Conservation (phyloP, 176 grass and related monocot genomes). For the Oryza nivara region DNA sequence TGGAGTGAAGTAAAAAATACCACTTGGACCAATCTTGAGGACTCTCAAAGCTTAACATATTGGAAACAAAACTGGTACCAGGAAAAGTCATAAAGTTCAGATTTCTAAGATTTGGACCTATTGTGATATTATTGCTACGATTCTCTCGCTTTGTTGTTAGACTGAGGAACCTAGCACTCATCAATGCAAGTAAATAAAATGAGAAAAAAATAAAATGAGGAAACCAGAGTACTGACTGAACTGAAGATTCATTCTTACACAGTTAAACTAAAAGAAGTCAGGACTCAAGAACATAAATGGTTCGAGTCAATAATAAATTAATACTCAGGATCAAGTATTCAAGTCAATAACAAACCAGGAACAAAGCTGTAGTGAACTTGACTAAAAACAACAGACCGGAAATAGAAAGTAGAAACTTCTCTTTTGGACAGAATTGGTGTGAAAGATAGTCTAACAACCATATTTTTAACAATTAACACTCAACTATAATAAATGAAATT, state of each 20-base stretch:
- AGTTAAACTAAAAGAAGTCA: too few relatives aligned
- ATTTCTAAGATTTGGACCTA: slow-evolving; percentile 1
- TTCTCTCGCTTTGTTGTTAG: slow-evolving; percentile 5
- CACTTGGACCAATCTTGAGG: neutral
- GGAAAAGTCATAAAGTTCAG: neutral
- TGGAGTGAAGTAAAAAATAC: slow-evolving; percentile 23
- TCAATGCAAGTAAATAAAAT: neutral
- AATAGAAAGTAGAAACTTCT: neutral
- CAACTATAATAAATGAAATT: slow-evolving; percentile 33
- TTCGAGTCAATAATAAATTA: slow-evolving; percentile 24
- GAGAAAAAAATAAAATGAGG: neutral
- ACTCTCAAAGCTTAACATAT: neutral
- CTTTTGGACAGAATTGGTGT: slow-evolving; percentile 32
- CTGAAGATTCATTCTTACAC: slow-evolving; percentile 25
- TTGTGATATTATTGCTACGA: neutral
- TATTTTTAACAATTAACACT: neutral
- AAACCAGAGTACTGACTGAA: neutral
- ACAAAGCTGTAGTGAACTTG: slow-evolving; percentile 10
- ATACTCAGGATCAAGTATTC: neutral
- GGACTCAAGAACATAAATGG: neutral
- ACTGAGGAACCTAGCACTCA: neutral
- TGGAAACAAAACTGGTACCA: neutral
- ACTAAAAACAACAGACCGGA: slow-evolving; percentile 9
- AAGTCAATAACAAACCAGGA: slow-evolving; percentile 16
- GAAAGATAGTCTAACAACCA: slow-evolving; percentile 22